phyloP scores from a whole-genome alignment of 2,329 filamentous ascomycete genomes.

The Huntiella savannae region DNA sequence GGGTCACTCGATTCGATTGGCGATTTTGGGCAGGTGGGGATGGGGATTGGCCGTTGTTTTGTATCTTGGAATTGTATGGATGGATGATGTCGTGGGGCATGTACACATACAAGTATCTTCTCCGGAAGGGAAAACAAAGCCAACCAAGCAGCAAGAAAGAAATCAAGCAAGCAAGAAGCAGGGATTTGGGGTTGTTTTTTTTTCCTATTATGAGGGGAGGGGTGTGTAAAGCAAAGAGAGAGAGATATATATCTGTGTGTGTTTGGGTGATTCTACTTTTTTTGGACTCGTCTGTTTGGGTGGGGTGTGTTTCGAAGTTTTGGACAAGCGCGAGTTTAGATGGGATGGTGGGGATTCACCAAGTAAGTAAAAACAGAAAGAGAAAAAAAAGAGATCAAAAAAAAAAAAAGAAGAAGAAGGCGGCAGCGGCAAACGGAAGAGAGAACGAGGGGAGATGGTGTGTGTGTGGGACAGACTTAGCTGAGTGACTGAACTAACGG shows the following conservation, averaged over 20 bases:
- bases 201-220: slow-evolving; percentile 17
- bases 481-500: no score
- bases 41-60: no score
- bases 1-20: no score
- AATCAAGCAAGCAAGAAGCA: no score
- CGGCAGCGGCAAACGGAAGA: background rate
- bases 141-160: no score
- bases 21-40: no score
- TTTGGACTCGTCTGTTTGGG: background rate
- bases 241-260: background rate
- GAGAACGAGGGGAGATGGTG: background rate
- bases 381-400: background rate
- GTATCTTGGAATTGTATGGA: no score
- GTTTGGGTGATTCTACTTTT: background rate
- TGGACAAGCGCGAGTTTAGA: background rate
- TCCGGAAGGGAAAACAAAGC: no score
- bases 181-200: no score
- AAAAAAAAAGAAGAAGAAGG: background rate
- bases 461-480: no score
- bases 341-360: background rate
- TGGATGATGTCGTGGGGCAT: no score
- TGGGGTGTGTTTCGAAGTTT: slow-evolving; percentile 1
- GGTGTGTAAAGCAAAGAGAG: background rate
- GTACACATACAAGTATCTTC: no score
- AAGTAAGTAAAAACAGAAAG: background rate